A percentile compares a stretch with the other conserved stretches of the same genome.
phyloP scores from a whole-genome alignment of 148 eudicot genomes.

The Chenopodium quinoa region DNA sequence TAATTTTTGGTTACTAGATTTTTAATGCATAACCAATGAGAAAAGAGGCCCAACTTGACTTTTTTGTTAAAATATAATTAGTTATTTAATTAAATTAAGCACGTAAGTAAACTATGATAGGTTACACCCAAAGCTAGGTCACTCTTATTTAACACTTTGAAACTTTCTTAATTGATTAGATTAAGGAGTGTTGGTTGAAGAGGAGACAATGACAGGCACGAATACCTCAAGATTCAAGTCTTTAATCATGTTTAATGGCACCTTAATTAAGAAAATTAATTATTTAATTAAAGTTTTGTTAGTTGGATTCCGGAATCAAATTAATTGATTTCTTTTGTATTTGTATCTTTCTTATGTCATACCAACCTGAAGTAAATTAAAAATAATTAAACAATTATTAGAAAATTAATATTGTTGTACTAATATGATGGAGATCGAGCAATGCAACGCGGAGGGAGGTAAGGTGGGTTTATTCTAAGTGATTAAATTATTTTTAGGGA shows the following conservation, averaged over 20 bases:
- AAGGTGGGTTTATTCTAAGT: neutral
- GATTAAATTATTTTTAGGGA: no score
- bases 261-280: neutral
- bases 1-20: neutral
- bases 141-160: neutral
- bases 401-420: neutral
- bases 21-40: neutral
- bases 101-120: neutral
- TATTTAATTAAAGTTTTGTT: neutral
- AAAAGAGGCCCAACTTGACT: slow-evolving; percentile 12
- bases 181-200: slow-evolving; percentile 3
- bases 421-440: neutral
- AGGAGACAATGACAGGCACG: slow-evolving; percentile 21
- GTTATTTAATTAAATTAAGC: neutral
- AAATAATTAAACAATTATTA: neutral
- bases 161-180: slow-evolving; percentile 2
- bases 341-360: neutral
- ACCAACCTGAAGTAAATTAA: neutral
- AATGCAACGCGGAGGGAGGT: slow-evolving; percentile 19
- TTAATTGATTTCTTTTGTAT: neutral
- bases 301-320: neutral
- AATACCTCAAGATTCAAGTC: slow-evolving; percentile 8
- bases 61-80: neutral
- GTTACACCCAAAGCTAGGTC: slow-evolving; percentile 7
- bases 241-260: neutral